Conservation (phyloP, 768 basidiomycete species). For the Podaxis sp. region DNA sequence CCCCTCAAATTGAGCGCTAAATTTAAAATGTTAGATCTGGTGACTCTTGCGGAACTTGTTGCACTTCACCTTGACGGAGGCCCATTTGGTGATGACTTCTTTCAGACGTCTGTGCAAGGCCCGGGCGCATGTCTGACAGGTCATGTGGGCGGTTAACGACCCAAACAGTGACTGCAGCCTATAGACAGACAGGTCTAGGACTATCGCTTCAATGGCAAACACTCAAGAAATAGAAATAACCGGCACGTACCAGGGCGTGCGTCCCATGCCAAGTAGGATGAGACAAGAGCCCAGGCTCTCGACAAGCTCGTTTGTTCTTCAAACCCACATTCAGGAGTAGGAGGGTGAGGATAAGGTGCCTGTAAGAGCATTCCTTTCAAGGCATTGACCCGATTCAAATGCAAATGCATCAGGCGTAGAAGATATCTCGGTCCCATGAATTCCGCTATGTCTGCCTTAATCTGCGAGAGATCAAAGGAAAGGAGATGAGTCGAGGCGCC, state of each 20-base stretch:
- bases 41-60: no score
- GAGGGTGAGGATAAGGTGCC: slow-evolving; percentile 20
- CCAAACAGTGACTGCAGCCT: slow-evolving; percentile 48
- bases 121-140: slow-evolving; percentile 44
- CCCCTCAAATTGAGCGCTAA: no score
- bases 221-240: not conserved
- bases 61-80: slow-evolving; percentile 47
- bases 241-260: slow-evolving; percentile 20
- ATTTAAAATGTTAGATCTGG: no score
- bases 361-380: slow-evolving; percentile 25
- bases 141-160: slow-evolving; percentile 46
- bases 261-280: slow-evolving; percentile 27
- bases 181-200: slow-evolving; percentile 47
- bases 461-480: slow-evolving; percentile 23
- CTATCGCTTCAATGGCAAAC: not conserved
- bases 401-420: slow-evolving; percentile 36
- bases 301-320: slow-evolving; percentile 24
- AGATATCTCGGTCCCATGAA: slow-evolving; percentile 37
- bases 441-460: slow-evolving; percentile 32
- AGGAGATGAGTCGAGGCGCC: slow-evolving; percentile 37
- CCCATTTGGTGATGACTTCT: slow-evolving; percentile 51
- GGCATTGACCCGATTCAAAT: slow-evolving; percentile 29
- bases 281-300: slow-evolving; percentile 26
- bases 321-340: slow-evolving; percentile 21
- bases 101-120: slow-evolving; percentile 46